Evolutionary conservation across 176 grass and related monocot species (phyloP).

Genomic region (Hyparrhenia diplandra): DNA sequence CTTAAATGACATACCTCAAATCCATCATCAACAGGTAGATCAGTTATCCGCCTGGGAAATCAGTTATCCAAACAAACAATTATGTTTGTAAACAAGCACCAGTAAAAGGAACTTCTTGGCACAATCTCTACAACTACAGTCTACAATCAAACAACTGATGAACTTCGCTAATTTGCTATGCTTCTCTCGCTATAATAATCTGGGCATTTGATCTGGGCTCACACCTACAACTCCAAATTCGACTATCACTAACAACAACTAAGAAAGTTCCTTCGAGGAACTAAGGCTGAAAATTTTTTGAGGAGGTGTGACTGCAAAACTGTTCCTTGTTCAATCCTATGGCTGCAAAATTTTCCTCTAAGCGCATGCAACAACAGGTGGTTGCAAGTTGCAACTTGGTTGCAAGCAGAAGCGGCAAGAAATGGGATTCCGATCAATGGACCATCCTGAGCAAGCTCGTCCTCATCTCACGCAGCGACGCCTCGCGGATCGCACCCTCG

Average conservation of each 20-base stretch:
- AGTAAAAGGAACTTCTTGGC: background rate
- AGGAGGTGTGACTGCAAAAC: too few species aligned
- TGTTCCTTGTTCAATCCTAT: too few species aligned
- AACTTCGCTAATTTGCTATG: background rate
- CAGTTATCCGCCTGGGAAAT: background rate
- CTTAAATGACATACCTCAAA: background rate
- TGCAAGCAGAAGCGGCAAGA: background rate
- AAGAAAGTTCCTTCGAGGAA: too few species aligned
- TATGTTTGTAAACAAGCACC: background rate
- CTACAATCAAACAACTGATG: background rate
- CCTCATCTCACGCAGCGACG: background rate
- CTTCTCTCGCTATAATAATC: background rate
- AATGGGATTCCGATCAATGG: slow-evolving; percentile 4
- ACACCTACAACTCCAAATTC: background rate
- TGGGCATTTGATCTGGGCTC: background rate
- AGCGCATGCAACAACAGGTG: background rate
- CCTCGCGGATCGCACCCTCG: slow-evolving; percentile 5
- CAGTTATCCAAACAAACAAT: background rate
- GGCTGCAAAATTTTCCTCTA: background rate
- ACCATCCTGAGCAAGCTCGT: slow-evolving; percentile 28
- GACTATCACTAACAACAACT: background rate
- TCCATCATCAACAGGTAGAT: background rate
- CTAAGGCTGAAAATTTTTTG: too few species aligned
- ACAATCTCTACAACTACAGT: background rate
- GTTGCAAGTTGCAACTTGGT: background rate